phyloP scores from a whole-genome alignment of 768 basidiomycete genomes.

The Phylloporus arenicola region DNA sequence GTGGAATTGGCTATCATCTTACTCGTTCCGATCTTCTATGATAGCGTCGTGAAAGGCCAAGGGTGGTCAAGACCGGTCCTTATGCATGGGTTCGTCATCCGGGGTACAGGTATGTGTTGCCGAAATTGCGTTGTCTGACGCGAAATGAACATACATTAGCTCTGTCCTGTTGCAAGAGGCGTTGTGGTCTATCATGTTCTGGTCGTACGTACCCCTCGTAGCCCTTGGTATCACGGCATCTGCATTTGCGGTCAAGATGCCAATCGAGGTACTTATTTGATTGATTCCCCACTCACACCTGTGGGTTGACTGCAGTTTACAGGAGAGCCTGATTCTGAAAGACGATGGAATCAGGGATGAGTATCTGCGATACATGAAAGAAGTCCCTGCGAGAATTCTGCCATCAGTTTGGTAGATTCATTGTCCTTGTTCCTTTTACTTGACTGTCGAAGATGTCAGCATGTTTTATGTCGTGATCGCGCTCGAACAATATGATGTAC shows the following conservation, averaged over 20 bases:
- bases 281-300: background rate
- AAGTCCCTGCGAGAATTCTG: conserved; percentile 25
- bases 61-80: conserved; percentile 29
- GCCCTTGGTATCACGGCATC: conserved; percentile 12
- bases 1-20: background rate
- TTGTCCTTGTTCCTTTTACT: too few species aligned
- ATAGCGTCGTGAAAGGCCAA: conserved; percentile 27
- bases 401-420: conserved; percentile 22
- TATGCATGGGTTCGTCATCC: conserved; percentile 34
- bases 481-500: too few species aligned
- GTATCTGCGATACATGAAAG: conserved; percentile 25
- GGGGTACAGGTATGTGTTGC: conserved; percentile 20
- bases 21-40: background rate
- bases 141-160: background rate
- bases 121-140: background rate
- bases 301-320: background rate
- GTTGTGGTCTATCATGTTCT: conserved; percentile 24
- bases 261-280: conserved; percentile 23
- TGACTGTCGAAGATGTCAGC: too few species aligned
- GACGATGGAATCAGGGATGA: conserved; percentile 18
- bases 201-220: conserved; percentile 28
- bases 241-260: conserved; percentile 28
- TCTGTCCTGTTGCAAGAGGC: conserved; percentile 16
- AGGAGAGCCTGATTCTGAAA: conserved; percentile 28
- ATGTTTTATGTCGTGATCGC: background rate